These are phyloP conservation scores for Fusarium torulosum DNA, from an alignment of 2,329 filamentous ascomycete species.

Conservation along the genomic window DNA sequence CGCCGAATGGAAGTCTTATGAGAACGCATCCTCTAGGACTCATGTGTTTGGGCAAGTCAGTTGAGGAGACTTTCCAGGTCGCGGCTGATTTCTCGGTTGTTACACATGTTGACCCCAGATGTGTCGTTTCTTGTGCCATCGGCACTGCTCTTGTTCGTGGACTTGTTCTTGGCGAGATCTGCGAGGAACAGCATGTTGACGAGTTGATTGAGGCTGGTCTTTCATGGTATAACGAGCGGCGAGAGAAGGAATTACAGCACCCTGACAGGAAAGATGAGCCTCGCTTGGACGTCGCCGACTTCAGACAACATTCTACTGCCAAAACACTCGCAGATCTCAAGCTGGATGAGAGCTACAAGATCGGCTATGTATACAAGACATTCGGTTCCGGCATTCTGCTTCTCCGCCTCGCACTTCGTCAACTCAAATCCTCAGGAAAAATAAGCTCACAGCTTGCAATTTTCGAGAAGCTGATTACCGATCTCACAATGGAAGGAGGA, in stretches of 20 bases:
- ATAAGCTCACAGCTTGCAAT: conserved; percentile 42
- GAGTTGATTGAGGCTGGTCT: conserved; percentile 56
- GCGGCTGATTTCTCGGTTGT: conserved; percentile 58
- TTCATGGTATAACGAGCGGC: conserved; percentile 53
- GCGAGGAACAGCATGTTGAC: conserved; percentile 56
- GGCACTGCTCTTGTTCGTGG: conserved; percentile 61
- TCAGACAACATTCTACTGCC: conserved; percentile 56
- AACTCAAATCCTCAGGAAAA: conserved; percentile 34
- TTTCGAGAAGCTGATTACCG: conserved; percentile 63
- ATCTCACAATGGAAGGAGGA: conserved; percentile 64
- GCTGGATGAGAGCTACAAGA: conserved; percentile 59
- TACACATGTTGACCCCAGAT: conserved; percentile 65
- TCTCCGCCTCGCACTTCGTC: conserved; percentile 59
- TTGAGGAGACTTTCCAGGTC: conserved; percentile 59
- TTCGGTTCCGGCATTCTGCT: conserved; percentile 62
- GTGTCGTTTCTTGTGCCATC: conserved; percentile 63
- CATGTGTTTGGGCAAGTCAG: conserved; percentile 57
- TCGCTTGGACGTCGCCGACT: conserved; percentile 56
- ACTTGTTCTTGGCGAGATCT: conserved; percentile 60
- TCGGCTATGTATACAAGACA: conserved; percentile 68
- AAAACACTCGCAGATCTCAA: conserved; percentile 55
- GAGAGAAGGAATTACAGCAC: conserved; percentile 39
- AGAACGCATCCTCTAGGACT: conserved; percentile 64
- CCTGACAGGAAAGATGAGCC: conserved; percentile 49
- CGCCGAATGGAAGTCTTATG: conserved; percentile 67